These are phyloP conservation scores for Lathyrus oleraceus DNA, from an alignment of 306 rosid species.

Conservation along the genomic window DNA sequence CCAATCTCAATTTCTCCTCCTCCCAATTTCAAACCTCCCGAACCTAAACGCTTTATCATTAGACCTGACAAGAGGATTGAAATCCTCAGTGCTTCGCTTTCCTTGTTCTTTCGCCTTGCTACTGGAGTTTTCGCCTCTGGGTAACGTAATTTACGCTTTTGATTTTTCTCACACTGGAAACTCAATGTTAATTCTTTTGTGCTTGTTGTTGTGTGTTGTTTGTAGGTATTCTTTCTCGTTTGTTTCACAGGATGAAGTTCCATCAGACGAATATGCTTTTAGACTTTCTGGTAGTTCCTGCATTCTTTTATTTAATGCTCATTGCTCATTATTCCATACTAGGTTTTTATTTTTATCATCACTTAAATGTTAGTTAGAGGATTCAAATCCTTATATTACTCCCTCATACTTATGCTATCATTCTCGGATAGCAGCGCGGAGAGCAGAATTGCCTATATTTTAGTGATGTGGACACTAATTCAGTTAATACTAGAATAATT, in stretches of 20 bases:
- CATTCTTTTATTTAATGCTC: conserved; percentile 33
- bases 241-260: conserved; percentile 72
- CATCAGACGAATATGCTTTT: conserved; percentile 74
- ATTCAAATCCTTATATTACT: not conserved
- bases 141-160: conserved; percentile 36
- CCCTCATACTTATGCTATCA: too few relatives aligned
- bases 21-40: conserved; percentile 81
- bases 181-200: not conserved
- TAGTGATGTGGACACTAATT: too few relatives aligned
- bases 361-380: not conserved
- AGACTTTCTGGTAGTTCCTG: conserved; percentile 55
- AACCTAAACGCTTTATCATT: conserved; percentile 75
- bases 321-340: conserved; percentile 11
- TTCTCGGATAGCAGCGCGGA: too few relatives aligned
- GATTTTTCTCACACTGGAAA: not conserved
- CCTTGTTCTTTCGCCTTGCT: conserved; percentile 72
- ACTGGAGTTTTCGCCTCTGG: conserved; percentile 84
- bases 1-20: conserved; percentile 58
- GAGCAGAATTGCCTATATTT: too few relatives aligned
- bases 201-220: conserved; percentile 30
- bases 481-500: too few relatives aligned
- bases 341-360: not conserved
- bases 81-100: conserved; percentile 62
- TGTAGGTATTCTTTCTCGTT: conserved; percentile 77
- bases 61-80: conserved; percentile 65